phyloP scores from a whole-genome alignment of 176 grass and related monocot species.

The Carex kokanica region DNA sequence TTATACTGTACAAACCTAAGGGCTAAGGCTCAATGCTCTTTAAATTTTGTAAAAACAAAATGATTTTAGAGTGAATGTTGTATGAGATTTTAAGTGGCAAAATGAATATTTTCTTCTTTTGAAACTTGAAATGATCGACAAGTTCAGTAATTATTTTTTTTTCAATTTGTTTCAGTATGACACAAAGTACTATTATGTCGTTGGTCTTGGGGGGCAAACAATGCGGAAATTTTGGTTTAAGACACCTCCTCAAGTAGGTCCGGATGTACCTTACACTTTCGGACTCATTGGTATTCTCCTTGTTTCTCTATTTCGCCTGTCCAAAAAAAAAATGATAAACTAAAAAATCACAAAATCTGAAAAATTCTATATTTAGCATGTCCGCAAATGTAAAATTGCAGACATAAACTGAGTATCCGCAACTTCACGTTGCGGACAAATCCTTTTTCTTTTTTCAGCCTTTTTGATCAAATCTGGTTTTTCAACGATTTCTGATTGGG shows the following conservation, averaged over 20 bases:
- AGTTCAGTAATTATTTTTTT: background rate
- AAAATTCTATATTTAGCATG: no score
- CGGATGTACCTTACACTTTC: conserved; percentile 89
- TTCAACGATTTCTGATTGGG: no score
- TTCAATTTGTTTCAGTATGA: conserved; percentile 62
- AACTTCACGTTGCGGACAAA: no score
- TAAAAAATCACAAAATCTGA: no score
- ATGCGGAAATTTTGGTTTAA: conserved; percentile 74
- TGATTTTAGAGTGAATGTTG: background rate
- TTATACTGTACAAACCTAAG: background rate
- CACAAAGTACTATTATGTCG: conserved; percentile 80
- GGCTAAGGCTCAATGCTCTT: background rate
- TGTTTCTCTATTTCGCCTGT: background rate
- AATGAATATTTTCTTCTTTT: background rate
- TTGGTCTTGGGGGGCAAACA: conserved; percentile 62
- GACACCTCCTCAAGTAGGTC: conserved; percentile 68
- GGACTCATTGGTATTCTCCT: conserved; percentile 30
- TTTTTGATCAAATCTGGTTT: no score
- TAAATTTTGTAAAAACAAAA: background rate
- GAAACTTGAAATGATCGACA: background rate
- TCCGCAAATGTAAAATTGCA: no score
- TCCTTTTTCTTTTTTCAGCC: no score
- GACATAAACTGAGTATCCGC: no score
- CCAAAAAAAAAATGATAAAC: no score
- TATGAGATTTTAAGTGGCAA: background rate